Evolutionary conservation across 805 yeast species (phyloP).

Genomic region (Brettanomyces naardenensis): DNA sequence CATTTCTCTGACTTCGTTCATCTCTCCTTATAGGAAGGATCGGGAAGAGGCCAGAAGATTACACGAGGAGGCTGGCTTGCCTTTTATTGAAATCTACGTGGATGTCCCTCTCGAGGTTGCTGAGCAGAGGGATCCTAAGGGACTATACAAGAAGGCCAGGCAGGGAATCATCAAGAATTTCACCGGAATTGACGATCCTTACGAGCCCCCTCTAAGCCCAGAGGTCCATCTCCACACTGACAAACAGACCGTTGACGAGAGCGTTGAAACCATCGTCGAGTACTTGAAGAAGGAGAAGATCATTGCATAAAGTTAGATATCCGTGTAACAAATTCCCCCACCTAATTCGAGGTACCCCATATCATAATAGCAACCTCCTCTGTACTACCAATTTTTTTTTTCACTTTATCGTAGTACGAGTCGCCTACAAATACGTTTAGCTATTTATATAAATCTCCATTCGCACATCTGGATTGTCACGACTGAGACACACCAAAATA

Average conservation of each 20-base stretch:
- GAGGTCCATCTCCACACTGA: conserved; percentile 78
- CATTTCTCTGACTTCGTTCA: conserved; percentile 84
- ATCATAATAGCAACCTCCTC: too few species aligned
- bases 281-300: conserved; percentile 36
- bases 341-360: too few species aligned
- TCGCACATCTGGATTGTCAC: too few species aligned
- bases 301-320: too few species aligned
- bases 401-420: too few species aligned
- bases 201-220: conserved; percentile 82
- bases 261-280: conserved; percentile 63
- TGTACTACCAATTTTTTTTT: not conserved
- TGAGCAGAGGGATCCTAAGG: conserved; percentile 96
- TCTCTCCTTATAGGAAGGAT: conserved; percentile 83
- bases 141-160: conserved; percentile 92
- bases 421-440: too few species aligned
- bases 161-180: conserved; percentile 91
- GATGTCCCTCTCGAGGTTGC: conserved; percentile 94
- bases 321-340: too few species aligned
- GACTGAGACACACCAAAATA: too few species aligned
- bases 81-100: conserved; percentile 84
- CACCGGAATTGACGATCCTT: conserved; percentile 94
- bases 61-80: conserved; percentile 66
- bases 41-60: conserved; percentile 80
- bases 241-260: conserved; percentile 65
- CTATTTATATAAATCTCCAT: too few species aligned